Evolutionary conservation across 1,284 basidiomycete species (phyloP).

Genomic region (Trichosporon sp.): DNA sequence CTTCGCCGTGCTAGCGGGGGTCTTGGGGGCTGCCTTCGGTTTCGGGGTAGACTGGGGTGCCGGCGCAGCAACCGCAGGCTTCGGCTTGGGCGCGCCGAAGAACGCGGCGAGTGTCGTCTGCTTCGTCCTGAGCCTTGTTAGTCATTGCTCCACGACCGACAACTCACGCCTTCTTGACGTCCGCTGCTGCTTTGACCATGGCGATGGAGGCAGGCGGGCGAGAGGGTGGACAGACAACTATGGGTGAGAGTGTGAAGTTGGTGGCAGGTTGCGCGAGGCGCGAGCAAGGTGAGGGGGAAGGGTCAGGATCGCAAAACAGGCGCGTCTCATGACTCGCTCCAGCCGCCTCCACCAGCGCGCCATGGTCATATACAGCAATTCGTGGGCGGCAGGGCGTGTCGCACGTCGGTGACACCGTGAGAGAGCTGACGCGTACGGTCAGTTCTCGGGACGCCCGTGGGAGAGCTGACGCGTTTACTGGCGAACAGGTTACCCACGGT

Average conservation of each 20-base stretch:
- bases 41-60: not conserved
- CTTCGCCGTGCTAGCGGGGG: not conserved
- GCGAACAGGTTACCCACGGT: not conserved
- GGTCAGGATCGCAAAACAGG: slow-evolving; percentile 2
- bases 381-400: too few relatives aligned
- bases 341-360: slow-evolving; percentile 1
- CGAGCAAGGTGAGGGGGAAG: not conserved
- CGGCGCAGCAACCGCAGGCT: slow-evolving; percentile 15
- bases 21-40: not conserved
- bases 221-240: not conserved
- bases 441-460: not conserved
- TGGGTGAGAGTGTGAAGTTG: not conserved
- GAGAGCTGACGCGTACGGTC: not conserved
- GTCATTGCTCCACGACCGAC: not conserved
- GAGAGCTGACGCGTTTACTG: not conserved
- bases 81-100: slow-evolving; percentile 43
- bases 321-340: not conserved
- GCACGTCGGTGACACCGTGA: not conserved
- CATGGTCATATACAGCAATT: not conserved
- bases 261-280: too few relatives aligned
- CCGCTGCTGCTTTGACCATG: slow-evolving; percentile 2
- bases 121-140: slow-evolving; percentile 24
- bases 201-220: not conserved
- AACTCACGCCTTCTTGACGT: not conserved
- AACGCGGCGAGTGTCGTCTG: slow-evolving; percentile 49